Conservation (phyloP, 129 eudicot species). For the Helianthus tuberosus region DNA sequence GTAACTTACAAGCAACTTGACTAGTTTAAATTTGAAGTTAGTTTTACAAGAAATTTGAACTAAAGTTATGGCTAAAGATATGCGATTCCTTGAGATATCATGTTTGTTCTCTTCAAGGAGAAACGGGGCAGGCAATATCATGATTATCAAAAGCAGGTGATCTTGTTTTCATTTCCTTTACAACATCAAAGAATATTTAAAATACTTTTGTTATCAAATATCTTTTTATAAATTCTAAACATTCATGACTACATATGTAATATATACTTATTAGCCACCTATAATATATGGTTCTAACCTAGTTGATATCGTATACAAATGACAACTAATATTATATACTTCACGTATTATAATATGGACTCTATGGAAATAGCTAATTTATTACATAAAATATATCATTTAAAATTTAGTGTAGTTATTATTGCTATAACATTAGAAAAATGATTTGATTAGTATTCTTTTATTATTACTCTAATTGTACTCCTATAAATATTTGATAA, state of each 20-base stretch:
- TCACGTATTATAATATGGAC: background rate
- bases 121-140: constrained; percentile 6
- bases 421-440: too few relatives aligned
- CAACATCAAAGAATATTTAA: too few relatives aligned
- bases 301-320: background rate
- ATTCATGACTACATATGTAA: too few relatives aligned
- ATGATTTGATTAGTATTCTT: too few relatives aligned
- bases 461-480: too few relatives aligned
- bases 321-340: background rate
- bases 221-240: too few relatives aligned
- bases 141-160: constrained; percentile 9
- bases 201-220: too few relatives aligned
- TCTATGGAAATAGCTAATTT: too few relatives aligned
- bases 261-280: too few relatives aligned
- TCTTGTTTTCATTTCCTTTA: background rate
- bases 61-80: background rate
- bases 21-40: background rate
- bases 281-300: background rate
- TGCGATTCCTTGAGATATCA: background rate
- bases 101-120: background rate
- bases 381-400: too few relatives aligned
- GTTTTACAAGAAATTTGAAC: background rate
- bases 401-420: too few relatives aligned
- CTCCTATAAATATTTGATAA: too few relatives aligned
- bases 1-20: background rate